phyloP scores from a whole-genome alignment of 2,329 filamentous ascomycete genomes.

The Penicillium crustosum region DNA sequence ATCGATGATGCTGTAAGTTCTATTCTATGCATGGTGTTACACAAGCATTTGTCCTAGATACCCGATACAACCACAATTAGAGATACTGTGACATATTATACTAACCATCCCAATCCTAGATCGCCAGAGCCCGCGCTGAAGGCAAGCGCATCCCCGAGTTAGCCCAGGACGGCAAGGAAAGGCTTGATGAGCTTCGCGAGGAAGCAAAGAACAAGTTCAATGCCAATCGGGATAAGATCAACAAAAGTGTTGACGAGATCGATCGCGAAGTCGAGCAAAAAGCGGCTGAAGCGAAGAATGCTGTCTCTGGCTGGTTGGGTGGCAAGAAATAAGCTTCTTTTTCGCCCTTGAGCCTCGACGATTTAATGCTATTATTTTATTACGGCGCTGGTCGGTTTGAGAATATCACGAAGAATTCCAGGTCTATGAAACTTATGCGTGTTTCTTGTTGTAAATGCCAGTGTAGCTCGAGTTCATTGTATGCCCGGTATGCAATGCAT shows the following conservation, averaged over 20 bases:
- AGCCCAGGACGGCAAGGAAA: constrained; percentile 58
- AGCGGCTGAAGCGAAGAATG: constrained; percentile 78
- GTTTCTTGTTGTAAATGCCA: neutral
- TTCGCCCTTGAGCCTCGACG: neutral
- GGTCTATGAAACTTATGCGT: neutral
- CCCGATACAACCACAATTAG: neutral
- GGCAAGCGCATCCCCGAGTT: constrained; percentile 62
- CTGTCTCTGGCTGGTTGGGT: constrained; percentile 83
- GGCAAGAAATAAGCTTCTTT: constrained; percentile 41
- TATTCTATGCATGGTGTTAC: neutral
- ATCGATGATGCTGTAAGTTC: constrained; percentile 68
- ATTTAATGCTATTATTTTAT: neutral
- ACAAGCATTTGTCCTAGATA: neutral
- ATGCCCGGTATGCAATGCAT: neutral
- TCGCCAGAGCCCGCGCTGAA: constrained; percentile 61
- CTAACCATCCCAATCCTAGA: constrained; percentile 38
- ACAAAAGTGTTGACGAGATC: constrained; percentile 67
- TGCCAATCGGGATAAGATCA: constrained; percentile 46
- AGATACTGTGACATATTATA: constrained; percentile 7
- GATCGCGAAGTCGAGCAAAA: constrained; percentile 79
- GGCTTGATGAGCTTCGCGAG: constrained; percentile 62
- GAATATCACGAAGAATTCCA: constrained; percentile 3
- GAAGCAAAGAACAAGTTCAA: constrained; percentile 57
- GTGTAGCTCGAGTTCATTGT: neutral
- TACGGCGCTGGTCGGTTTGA: neutral